These are phyloP conservation scores for Prunus persica DNA, from an alignment of 306 rosid species.

Conservation along the genomic window Prunus_persica_NCBIv2 NC_034014.1:919501-920000, in stretches of 20 bases:
- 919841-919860: slow-evolving; percentile 4
- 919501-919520: no score
- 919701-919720: not conserved
- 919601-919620: not conserved
- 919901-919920: not conserved
- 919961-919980: not conserved
- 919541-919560: no score
- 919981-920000: not conserved
- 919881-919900: not conserved
- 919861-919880: not conserved
- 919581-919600: not conserved
- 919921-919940: not conserved
- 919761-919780: not conserved
- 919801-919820: slow-evolving; percentile 4
- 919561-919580: no score
- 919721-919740: not conserved
- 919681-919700: not conserved
- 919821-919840: not conserved
- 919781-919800: not conserved
- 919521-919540: not conserved
- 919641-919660: not conserved
- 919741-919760: not conserved
- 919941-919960: slow-evolving; percentile 7
- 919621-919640: not conserved
- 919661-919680: not conserved